A percentile compares a stretch with the other conserved stretches of the same genome.
phyloP scores from a whole-genome alignment of 495 filamentous ascomycete genomes.

The Friedmanniomyces endolithicus region DNA sequence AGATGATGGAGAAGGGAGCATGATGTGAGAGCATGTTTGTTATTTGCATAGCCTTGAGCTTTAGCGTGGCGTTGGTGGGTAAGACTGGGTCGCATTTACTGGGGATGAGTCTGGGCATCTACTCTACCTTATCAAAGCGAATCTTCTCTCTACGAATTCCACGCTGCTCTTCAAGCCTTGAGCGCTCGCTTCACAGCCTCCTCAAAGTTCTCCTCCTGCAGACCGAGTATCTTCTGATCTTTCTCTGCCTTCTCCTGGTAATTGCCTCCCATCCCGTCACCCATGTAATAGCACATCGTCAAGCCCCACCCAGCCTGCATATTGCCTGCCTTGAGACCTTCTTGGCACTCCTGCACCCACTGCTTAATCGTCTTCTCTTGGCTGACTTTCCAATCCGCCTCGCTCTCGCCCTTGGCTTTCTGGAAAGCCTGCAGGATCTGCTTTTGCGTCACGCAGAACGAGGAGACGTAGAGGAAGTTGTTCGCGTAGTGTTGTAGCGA shows the following conservation, averaged over 20 bases:
- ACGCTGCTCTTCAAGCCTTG: not conserved
- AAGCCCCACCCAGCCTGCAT: constrained; percentile 37
- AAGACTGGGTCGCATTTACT: not conserved
- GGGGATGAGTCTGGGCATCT: not conserved
- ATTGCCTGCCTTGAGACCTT: constrained; percentile 34
- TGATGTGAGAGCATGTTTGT: not conserved
- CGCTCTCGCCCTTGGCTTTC: constrained; percentile 33
- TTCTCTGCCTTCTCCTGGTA: constrained; percentile 30
- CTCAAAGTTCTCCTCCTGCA: constrained; percentile 49
- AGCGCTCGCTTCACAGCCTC: constrained; percentile 22
- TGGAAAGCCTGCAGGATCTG: constrained; percentile 38
- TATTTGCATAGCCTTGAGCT: not conserved
- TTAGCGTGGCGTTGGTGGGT: not conserved
- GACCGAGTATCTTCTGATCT: constrained; percentile 39
- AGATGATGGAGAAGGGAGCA: constrained; percentile 69
- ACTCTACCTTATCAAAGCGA: not conserved
- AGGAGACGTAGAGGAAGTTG: constrained; percentile 30
- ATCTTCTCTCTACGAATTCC: not conserved
- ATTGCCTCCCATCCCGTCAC: constrained; percentile 35
- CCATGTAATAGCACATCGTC: constrained; percentile 42
- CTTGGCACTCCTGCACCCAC: constrained; percentile 33
- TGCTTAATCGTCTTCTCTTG: constrained; percentile 31
- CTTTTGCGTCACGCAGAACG: constrained; percentile 36
- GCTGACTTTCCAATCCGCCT: constrained; percentile 44
- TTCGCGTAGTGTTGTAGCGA: constrained; percentile 31